Percentiles rank a stretch among this genome's conserved stretches.
phyloP scores from a whole-genome alignment of 2,329 filamentous ascomycete species.

The Trichoderma polysporum region DNA sequence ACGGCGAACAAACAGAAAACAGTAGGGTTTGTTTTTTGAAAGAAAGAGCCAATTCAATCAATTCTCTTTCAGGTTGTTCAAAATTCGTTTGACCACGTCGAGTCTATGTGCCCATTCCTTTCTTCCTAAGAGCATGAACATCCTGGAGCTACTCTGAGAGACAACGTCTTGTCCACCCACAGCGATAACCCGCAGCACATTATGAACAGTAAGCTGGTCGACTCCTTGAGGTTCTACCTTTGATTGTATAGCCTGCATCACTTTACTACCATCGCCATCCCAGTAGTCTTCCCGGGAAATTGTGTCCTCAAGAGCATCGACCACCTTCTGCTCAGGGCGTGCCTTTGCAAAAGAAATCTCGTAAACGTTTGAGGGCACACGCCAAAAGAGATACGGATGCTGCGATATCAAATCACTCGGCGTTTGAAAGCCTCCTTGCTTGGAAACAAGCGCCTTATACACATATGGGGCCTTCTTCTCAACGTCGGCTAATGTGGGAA shows the following conservation, averaged over 20 bases:
- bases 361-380: slow-evolving; percentile 35
- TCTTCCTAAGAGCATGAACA: slow-evolving; percentile 38
- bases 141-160: slow-evolving; percentile 30
- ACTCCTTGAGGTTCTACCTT: slow-evolving; percentile 22
- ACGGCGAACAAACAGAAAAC: neutral
- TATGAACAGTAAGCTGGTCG: slow-evolving; percentile 29
- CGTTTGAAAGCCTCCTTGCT: slow-evolving; percentile 28
- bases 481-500: slow-evolving; percentile 28
- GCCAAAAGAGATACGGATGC: slow-evolving; percentile 42
- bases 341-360: slow-evolving; percentile 27
- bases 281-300: slow-evolving; percentile 24
- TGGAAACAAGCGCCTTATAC: slow-evolving; percentile 26
- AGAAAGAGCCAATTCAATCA: neutral
- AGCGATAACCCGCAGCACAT: slow-evolving; percentile 33
- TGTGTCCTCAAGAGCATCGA: slow-evolving; percentile 29
- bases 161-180: slow-evolving; percentile 33
- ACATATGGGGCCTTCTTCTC: slow-evolving; percentile 26
- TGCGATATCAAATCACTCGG: slow-evolving; percentile 27
- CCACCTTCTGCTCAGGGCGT: slow-evolving; percentile 24
- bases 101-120: slow-evolving; percentile 37
- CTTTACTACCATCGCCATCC: slow-evolving; percentile 20
- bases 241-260: slow-evolving; percentile 25
- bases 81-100: slow-evolving; percentile 26
- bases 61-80: slow-evolving; percentile 20
- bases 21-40: neutral